Percentiles rank a stretch among this genome's conserved stretches.
Conservation (phyloP, 2,329 filamentous ascomycete species). For the Nemania sp. region DNA sequence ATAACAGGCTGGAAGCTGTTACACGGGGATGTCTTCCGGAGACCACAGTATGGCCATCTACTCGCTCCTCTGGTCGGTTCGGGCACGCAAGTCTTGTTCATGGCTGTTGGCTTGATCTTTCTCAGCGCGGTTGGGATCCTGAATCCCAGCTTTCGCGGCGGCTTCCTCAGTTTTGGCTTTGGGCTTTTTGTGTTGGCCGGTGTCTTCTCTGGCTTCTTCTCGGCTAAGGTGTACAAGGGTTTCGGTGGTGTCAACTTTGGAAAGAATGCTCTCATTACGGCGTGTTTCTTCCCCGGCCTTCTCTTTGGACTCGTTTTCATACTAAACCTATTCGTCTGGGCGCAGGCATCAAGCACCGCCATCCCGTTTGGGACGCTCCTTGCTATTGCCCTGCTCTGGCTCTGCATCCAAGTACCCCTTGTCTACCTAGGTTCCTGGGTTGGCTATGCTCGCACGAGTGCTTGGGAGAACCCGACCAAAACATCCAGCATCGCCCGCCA, state of each 20-base stretch:
- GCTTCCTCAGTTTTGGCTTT: slow-evolving; percentile 82
- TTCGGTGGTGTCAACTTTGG: slow-evolving; percentile 76
- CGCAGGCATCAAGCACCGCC: slow-evolving; percentile 83
- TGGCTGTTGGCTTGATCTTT: slow-evolving; percentile 71
- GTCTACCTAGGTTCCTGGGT: slow-evolving; percentile 81
- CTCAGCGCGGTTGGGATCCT: slow-evolving; percentile 76
- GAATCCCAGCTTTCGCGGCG: slow-evolving; percentile 87
- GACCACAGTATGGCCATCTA: slow-evolving; percentile 69
- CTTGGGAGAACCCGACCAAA: slow-evolving; percentile 83
- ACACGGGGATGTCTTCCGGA: slow-evolving; percentile 84
- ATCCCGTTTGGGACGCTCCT: slow-evolving; percentile 81
- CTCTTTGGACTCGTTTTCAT: slow-evolving; percentile 76
- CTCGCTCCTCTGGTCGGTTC: slow-evolving; percentile 82
- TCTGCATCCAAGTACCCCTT: slow-evolving; percentile 82
- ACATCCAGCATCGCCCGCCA: slow-evolving; percentile 72
- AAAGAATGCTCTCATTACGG: slow-evolving; percentile 77
- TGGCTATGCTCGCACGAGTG: slow-evolving; percentile 66
- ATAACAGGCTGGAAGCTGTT: slow-evolving; percentile 86
- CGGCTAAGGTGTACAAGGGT: slow-evolving; percentile 78
- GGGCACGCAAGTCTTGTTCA: slow-evolving; percentile 83
- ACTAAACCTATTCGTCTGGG: slow-evolving; percentile 87
- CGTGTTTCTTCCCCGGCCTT: slow-evolving; percentile 76
- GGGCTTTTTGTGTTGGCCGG: slow-evolving; percentile 84
- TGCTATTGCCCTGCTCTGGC: slow-evolving; percentile 74
- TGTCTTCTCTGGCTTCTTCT: slow-evolving; percentile 85